These are phyloP conservation scores for Populus alba DNA, from an alignment of 345 rosid species.

Conservation along the genomic window DNA sequence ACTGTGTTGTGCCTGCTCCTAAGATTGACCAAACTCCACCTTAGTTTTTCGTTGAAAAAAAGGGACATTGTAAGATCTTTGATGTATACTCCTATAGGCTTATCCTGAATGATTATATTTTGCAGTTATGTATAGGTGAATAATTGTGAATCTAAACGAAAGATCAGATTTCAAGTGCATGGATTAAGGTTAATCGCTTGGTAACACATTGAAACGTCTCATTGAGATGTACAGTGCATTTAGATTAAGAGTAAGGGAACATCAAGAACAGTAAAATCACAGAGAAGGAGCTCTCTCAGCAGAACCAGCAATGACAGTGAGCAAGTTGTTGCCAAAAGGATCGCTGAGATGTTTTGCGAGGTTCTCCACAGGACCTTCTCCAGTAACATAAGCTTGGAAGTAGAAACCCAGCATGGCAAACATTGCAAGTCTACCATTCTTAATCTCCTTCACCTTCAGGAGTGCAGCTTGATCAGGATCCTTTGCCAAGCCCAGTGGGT, in stretches of 20 bases:
- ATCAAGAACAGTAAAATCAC: slow-evolving; percentile 27
- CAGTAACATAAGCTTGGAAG: slow-evolving; percentile 88
- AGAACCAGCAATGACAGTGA: slow-evolving; percentile 71
- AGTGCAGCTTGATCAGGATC: slow-evolving; percentile 95
- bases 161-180: not conserved
- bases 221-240: slow-evolving; percentile 30
- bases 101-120: no score
- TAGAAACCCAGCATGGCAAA: slow-evolving; percentile 88
- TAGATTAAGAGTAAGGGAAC: not conserved
- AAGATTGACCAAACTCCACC: no score
- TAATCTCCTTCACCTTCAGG: slow-evolving; percentile 92
- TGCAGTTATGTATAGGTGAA: no score
- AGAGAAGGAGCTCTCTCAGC: slow-evolving; percentile 88
- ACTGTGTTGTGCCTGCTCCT: no score
- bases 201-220: slow-evolving; percentile 13
- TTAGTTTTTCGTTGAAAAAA: no score
- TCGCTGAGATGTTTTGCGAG: slow-evolving; percentile 87
- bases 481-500: slow-evolving; percentile 87
- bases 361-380: slow-evolving; percentile 97
- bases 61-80: no score
- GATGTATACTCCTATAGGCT: no score
- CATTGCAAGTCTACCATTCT: slow-evolving; percentile 96
- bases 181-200: not conserved
- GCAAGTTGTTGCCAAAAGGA: slow-evolving; percentile 98
- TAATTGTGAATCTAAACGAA: no score